Evolutionary conservation across 495 filamentous ascomycete species (phyloP).

Genomic region (Neurospora sp.): DNA sequence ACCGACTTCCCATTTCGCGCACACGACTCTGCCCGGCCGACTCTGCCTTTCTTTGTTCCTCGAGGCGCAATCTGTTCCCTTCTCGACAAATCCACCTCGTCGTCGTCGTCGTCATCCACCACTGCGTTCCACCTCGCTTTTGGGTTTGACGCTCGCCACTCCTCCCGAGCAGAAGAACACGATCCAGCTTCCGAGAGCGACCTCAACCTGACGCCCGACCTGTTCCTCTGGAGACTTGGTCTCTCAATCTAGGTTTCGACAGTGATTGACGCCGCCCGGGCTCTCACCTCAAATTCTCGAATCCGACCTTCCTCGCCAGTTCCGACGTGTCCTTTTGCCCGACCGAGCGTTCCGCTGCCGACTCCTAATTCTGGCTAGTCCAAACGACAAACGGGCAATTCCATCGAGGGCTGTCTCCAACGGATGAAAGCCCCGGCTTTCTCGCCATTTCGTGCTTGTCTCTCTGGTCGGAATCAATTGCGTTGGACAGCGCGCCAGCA

Average conservation of each 20-base stretch:
- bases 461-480: slow-evolving; percentile 15
- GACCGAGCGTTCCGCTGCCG: not conserved
- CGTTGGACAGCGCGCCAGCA: slow-evolving; percentile 42
- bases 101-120: slow-evolving; percentile 6
- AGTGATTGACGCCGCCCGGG: not conserved
- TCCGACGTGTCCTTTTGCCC: slow-evolving; percentile 10
- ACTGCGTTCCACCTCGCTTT: slow-evolving; percentile 17
- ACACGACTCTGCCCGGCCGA: slow-evolving; percentile 8
- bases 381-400: not conserved
- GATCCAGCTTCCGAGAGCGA: not conserved
- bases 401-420: not conserved
- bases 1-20: slow-evolving; percentile 14
- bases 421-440: slow-evolving; percentile 20
- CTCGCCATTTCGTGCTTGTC: slow-evolving; percentile 10
- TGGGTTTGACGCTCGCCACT: slow-evolving; percentile 13
- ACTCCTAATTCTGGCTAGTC: not conserved
- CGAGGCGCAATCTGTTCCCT: slow-evolving; percentile 17
- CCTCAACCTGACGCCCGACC: not conserved
- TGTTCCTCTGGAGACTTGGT: not conserved
- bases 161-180: not conserved
- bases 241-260: not conserved
- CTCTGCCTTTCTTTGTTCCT: slow-evolving; percentile 22
- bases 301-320: not conserved
- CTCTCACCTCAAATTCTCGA: not conserved
- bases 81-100: not conserved